phyloP scores from a whole-genome alignment of 177 flowering plant genomes.

The Vitis hybrid region DNA sequence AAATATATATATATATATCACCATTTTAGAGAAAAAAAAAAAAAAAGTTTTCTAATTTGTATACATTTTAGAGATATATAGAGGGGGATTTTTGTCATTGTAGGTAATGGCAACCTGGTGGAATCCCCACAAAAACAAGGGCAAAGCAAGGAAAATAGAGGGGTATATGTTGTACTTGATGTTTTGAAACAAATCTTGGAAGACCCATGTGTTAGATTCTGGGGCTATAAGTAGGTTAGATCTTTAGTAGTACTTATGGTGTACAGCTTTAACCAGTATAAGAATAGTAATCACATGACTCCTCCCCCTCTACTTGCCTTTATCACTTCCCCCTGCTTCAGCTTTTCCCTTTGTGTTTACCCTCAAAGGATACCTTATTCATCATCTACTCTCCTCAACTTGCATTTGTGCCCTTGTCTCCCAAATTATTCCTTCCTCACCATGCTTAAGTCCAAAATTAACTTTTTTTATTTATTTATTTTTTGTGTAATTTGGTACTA shows the following conservation, averaged over 20 bases:
- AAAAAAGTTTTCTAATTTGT: background rate
- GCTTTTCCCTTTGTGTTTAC: too few relatives aligned
- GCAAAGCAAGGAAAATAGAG: background rate
- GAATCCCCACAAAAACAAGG: background rate
- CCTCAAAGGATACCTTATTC: too few relatives aligned
- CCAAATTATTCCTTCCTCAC: too few relatives aligned
- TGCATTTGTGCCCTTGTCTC: too few relatives aligned
- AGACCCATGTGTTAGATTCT: slow-evolving; percentile 33
- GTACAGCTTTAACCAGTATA: slow-evolving; percentile 27
- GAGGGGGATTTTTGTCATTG: background rate
- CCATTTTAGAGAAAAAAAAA: background rate
- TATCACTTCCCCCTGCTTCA: background rate
- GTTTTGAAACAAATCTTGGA: slow-evolving; percentile 12
- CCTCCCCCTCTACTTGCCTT: slow-evolving; percentile 4
- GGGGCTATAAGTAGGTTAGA: slow-evolving; percentile 17
- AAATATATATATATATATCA: too few relatives aligned
- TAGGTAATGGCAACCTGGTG: background rate
- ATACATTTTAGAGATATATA: too few relatives aligned
- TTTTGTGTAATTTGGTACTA: too few relatives aligned
- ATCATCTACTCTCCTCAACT: too few relatives aligned
- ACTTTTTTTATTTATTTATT: too few relatives aligned
- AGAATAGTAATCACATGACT: slow-evolving; percentile 23
- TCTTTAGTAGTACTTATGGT: slow-evolving; percentile 18
- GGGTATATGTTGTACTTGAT: slow-evolving; percentile 25
- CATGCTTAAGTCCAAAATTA: too few relatives aligned